These are phyloP conservation scores for Tetrahymena borealis DNA, from an alignment of 73 alveolate genomes.

Conservation along the genomic window DNA sequence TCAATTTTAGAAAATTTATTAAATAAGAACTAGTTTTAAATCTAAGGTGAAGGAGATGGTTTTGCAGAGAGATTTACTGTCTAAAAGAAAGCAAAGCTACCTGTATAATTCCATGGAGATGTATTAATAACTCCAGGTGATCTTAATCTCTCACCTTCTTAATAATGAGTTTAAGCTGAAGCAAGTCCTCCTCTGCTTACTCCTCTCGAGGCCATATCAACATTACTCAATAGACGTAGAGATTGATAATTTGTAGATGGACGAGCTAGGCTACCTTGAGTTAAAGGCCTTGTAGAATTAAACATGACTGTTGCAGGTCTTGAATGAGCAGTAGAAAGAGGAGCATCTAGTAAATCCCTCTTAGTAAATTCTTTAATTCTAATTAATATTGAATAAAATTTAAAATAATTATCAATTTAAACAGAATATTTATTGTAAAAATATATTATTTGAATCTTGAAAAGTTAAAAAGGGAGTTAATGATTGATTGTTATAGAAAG, in stretches of 20 bases:
- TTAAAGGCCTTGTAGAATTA: not conserved
- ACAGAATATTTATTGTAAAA: too few species aligned
- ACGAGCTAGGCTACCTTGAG: not conserved
- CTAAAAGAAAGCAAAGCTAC: not conserved
- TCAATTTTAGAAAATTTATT: not conserved
- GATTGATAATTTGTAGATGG: not conserved
- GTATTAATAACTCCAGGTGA: not conserved
- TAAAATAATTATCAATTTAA: not conserved
- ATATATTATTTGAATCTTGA: too few species aligned
- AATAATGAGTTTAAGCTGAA: not conserved
- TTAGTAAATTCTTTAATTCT: not conserved
- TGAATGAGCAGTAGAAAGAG: not conserved
- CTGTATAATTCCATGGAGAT: not conserved
- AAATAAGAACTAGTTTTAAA: not conserved
- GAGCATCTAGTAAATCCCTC: not conserved
- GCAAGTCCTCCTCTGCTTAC: not conserved
- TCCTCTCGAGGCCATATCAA: not conserved
- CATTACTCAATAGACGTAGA: not conserved
- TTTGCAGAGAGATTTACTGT: not conserved
- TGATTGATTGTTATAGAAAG: too few species aligned
- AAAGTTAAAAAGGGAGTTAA: too few species aligned
- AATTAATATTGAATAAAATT: not conserved
- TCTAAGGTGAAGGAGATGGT: not conserved
- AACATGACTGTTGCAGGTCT: not conserved
- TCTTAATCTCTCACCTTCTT: not conserved